Evolutionary conservation across 2,329 filamentous ascomycete species (phyloP), one percentile per base, ranked within the genome.

Genomic region (Aspergillus ochraceus): DNA sequence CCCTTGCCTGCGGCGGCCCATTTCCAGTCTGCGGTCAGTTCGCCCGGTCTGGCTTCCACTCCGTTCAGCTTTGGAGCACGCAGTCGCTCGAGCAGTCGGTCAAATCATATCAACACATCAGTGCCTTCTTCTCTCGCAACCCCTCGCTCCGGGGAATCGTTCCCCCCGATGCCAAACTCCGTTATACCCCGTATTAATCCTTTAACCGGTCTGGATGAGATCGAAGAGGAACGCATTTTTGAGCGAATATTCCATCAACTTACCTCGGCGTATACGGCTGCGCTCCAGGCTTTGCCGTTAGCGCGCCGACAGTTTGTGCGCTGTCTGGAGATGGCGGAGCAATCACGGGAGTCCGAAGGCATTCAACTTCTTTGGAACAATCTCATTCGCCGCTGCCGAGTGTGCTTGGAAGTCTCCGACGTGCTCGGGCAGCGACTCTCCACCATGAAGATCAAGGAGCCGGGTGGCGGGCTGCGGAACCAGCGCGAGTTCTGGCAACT

Each of bases 401-500:
- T 85, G 12, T 87, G 90, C 19, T 84, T 93, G 47, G 85, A 90
- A 58, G 88, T 90, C 66, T 90, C 90, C 2, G 88, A 92, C 68
- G 82, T 85, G 11, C 81, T 97, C 29, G 89, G 90, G 69, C 81
- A 81, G 45, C 85, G 89, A n/a, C 78, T 97, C 11, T 91, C 88
- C 3, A 83, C 84, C 51, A 91, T 97, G 79, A 92, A 92, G 72
- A 81, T 96, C 11, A 95, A 94, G 72, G 92, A 97, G 68, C 90
- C 91, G 8, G 88, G 87, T 11, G 84, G 91, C 54, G 84, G 91
- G 56, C 87, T 76, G 46, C 74, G 79, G 30, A 80, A 81, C 63
- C 83, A 86, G 64, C 80, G 81, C 47, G 85, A 86, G 53, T 85
- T 88, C 67, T 87, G 85, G 84, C 81, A 86, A 65, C 80, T 93